These are phyloP conservation scores for Aspergillus brasiliensis DNA, from an alignment of 2,329 filamentous ascomycete species.

Conservation along the genomic window DNA sequence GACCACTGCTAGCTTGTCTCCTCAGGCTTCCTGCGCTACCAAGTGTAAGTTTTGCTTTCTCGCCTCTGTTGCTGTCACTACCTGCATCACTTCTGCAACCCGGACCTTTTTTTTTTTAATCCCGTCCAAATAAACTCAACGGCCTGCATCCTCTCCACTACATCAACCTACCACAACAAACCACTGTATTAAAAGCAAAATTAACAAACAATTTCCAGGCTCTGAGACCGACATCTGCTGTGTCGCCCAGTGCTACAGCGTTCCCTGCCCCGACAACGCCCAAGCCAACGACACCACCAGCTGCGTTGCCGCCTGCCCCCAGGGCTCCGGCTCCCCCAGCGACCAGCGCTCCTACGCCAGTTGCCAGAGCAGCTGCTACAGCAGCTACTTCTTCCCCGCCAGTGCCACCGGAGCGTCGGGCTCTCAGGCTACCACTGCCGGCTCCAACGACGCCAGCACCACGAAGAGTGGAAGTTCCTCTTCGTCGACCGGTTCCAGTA, in stretches of 20 bases:
- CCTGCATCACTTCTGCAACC: neutral
- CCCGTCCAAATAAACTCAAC: neutral
- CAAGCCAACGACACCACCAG: constrained; percentile 54
- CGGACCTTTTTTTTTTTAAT: neutral
- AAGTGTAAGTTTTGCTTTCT: constrained; percentile 34
- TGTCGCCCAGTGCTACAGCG: constrained; percentile 53
- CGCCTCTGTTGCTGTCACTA: neutral
- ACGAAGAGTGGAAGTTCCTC: constrained; percentile 15
- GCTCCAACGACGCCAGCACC: constrained; percentile 20
- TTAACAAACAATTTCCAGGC: constrained; percentile 35
- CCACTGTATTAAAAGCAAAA: neutral
- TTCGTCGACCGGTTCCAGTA: constrained; percentile 17
- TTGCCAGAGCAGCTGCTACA: constrained; percentile 55
- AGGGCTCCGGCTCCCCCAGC: constrained; percentile 52
- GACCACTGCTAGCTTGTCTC: constrained; percentile 36
- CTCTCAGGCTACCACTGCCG: constrained; percentile 25
- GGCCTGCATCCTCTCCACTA: neutral
- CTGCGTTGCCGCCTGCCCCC: constrained; percentile 56
- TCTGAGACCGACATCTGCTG: constrained; percentile 51
- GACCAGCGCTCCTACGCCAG: constrained; percentile 50
- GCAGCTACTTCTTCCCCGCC: constrained; percentile 50
- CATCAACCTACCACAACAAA: neutral
- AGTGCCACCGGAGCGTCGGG: constrained; percentile 24
- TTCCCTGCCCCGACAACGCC: constrained; percentile 54
- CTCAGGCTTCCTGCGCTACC: constrained; percentile 37